Evolutionary conservation across 345 rosid genomes (phyloP), one percentile per base, ranked within the genome.

Genomic region (Populus ilicifolia): DNA sequence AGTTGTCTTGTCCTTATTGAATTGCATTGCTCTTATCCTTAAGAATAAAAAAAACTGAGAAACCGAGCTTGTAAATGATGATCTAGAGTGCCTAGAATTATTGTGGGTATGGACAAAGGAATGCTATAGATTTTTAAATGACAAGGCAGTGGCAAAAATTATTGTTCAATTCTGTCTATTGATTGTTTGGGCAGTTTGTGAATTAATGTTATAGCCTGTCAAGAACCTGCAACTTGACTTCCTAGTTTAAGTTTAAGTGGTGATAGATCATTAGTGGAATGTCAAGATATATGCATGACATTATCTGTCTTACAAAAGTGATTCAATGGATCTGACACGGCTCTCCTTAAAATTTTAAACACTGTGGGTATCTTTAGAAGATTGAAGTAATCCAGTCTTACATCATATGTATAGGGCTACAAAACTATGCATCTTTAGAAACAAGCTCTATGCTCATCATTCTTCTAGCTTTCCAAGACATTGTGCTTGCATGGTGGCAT

Each of bases 391-490:
- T 72, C 13, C 8, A 41, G 67, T 59, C 36, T 16, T 23, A 59
- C 67, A n/a, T 7, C 76, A 38, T 30, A 36, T 73, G 67, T 52
- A 4, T 73, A 59, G 68, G 52, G 36, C 25, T 73, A 73, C 66
- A 35, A 54, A 63, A 38, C 59, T 25, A 43, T 44, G 36, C 27
- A 36, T 61, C 59, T 38, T 14, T 12, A 59, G 12, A 59, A 27
- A 36, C 36, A 36, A 73, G 29, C 12, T n/a, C 8, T 18, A 23
- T 38, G 56, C 14, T 23, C 52, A 50, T 43, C n/a, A 8, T 70
- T 16, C 25, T 38, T 73, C 67, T 38, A 36, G 16, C 14, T 6
- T 18, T 59, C 13, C 48, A 33, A 35, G 20, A 8, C 16, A n/a
- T 56, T 17, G 11, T 54, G 75, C 66, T 72, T 43, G 8, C 35